Percentiles rank a stretch among this genome's conserved stretches.
These are phyloP conservation scores for Patellaria atrata DNA, from an alignment of 495 filamentous ascomycete genomes.

Conservation along the genomic window DNA sequence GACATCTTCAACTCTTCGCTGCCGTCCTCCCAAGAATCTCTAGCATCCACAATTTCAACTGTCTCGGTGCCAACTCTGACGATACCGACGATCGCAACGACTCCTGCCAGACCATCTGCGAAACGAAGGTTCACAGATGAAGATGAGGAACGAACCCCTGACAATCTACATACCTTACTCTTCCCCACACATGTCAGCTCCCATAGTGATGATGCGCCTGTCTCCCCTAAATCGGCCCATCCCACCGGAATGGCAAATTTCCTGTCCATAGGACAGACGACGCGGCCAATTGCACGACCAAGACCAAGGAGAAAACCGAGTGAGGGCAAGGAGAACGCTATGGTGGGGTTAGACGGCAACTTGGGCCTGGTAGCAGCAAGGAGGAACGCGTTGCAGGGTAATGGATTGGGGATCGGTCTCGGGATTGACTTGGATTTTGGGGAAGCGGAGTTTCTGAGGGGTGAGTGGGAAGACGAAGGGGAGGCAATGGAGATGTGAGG, in stretches of 20 bases:
- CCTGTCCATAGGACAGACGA: constrained; percentile 1
- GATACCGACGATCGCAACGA: constrained; percentile 8
- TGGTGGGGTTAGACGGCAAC: constrained; percentile 18
- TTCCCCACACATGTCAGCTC: constrained; percentile 9
- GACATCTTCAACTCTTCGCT: constrained; percentile 10
- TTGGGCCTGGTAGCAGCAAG: constrained; percentile 19
- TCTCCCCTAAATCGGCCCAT: constrained; percentile 13
- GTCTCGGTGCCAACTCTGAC: constrained; percentile 3
- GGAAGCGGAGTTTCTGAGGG: constrained; percentile 25
- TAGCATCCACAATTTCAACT: constrained; percentile 4
- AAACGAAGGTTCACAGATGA: constrained; percentile 15
- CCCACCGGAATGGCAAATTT: constrained; percentile 4
- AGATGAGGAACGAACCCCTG: constrained; percentile 6
- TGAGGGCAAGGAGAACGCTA: constrained; percentile 13
- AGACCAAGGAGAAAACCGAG: constrained; percentile 14
- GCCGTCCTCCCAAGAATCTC: constrained; percentile 14
- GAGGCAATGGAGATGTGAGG: constrained; percentile 20
- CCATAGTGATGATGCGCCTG: constrained; percentile 13
- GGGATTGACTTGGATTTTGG: constrained; percentile 21
- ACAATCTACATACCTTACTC: constrained; percentile 5
- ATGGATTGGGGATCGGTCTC: constrained; percentile 1
- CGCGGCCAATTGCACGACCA: constrained; percentile 16
- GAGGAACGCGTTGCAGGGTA: constrained; percentile 1
- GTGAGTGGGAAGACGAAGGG: constrained; percentile 17
- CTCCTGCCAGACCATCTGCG: neutral